Evolutionary conservation across 1,284 basidiomycete species (phyloP).

Genomic region (Sutorius eximius): DNA sequence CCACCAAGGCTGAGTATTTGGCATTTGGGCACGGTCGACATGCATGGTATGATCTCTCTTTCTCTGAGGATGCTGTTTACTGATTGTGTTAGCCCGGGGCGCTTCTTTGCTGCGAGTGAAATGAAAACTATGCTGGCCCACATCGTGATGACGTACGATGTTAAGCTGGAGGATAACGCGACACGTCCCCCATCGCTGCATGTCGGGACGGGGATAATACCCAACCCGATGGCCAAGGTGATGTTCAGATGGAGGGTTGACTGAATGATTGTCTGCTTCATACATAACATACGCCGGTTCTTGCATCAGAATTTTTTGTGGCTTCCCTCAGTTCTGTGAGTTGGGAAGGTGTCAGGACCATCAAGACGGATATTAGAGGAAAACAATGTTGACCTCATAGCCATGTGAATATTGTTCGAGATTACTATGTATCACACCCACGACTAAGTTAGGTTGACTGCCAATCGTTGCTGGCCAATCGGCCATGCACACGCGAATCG

Average conservation of each 20-base stretch:
- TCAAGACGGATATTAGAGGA: too few relatives aligned
- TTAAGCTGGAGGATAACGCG: slow-evolving; percentile 27
- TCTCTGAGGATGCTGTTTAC: too few relatives aligned
- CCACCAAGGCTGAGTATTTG: slow-evolving; percentile 11
- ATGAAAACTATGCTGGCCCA: slow-evolving; percentile 22
- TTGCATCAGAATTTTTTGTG: too few relatives aligned
- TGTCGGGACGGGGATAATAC: neutral
- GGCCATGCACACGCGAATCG: too few relatives aligned
- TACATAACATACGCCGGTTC: too few relatives aligned
- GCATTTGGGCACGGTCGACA: neutral
- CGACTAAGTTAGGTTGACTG: too few relatives aligned
- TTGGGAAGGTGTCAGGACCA: too few relatives aligned
- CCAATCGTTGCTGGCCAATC: too few relatives aligned
- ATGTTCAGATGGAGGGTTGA: slow-evolving; percentile 22
- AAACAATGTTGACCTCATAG: too few relatives aligned
- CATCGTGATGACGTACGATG: slow-evolving; percentile 32
- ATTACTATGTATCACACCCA: too few relatives aligned
- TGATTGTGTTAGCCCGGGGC: neutral
- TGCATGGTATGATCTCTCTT: slow-evolving; percentile 11
- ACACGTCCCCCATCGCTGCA: slow-evolving; percentile 22
- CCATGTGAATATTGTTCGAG: too few relatives aligned
- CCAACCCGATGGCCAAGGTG: slow-evolving; percentile 10
- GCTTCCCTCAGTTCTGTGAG: too few relatives aligned
- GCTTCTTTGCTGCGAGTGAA: slow-evolving; percentile 6
- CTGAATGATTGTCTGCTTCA: neutral